These are phyloP conservation scores for Trametes coccinea DNA, from an alignment of 768 basidiomycete genomes.

Conservation along the genomic window DNA sequence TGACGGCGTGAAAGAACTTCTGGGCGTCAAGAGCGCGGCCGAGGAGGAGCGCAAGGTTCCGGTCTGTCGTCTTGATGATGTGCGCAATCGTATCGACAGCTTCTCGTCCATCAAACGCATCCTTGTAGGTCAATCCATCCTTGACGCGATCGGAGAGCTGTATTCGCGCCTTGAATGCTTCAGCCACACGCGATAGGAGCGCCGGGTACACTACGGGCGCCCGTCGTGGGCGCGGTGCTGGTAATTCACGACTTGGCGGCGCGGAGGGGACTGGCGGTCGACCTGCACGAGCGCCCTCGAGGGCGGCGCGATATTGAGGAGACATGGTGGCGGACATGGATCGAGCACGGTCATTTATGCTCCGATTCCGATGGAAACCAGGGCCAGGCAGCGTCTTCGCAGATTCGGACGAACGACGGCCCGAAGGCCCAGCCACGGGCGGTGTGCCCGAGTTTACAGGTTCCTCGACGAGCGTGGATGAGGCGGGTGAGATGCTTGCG, in stretches of 20 bases:
- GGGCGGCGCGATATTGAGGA: slow-evolving; percentile 46
- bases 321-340: slow-evolving; percentile 70
- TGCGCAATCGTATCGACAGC: slow-evolving; percentile 97
- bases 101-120: slow-evolving; percentile 94
- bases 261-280: slow-evolving; percentile 29
- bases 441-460: slow-evolving; percentile 27
- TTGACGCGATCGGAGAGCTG: slow-evolving; percentile 78
- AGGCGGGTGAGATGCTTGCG: slow-evolving; percentile 35
- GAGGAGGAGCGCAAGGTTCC: slow-evolving; percentile 92
- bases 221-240: slow-evolving; percentile 42
- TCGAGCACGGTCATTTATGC: slow-evolving; percentile 68
- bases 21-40: slow-evolving; percentile 96
- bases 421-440: slow-evolving; percentile 1
- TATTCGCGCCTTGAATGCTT: slow-evolving; percentile 87
- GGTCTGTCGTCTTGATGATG: slow-evolving; percentile 97
- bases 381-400: slow-evolving; percentile 57
- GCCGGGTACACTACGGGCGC: slow-evolving; percentile 93
- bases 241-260: slow-evolving; percentile 36
- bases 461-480: slow-evolving; percentile 42
- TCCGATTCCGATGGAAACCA: slow-evolving; percentile 58
- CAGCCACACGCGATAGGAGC: slow-evolving; percentile 89
- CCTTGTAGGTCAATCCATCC: slow-evolving; percentile 94
- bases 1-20: slow-evolving; percentile 99
- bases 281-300: slow-evolving; percentile 35
- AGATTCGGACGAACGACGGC: slow-evolving; percentile 71